Evolutionary conservation across 2,329 filamentous ascomycete genomes (phyloP).

Genomic region (Helotiales sp.): DNA sequence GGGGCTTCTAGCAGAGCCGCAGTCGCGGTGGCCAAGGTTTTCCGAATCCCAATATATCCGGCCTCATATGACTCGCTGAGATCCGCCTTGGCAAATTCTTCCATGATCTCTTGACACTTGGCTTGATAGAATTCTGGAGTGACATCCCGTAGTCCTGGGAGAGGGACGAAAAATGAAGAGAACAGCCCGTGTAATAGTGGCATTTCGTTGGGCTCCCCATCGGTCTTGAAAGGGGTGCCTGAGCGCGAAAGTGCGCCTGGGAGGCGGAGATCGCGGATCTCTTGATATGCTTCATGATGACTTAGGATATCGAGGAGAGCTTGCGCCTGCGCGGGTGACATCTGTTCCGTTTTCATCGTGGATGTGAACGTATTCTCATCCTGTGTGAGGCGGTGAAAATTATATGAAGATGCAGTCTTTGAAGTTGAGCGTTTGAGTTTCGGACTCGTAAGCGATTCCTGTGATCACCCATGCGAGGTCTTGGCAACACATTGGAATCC

Average conservation of each 20-base stretch:
- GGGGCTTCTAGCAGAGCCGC: constrained; percentile 23
- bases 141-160: constrained; percentile 70
- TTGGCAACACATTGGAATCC: background rate
- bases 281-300: constrained; percentile 56
- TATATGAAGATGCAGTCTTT: background rate
- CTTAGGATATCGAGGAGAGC: constrained; percentile 40
- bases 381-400: background rate
- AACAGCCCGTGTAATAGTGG: constrained; percentile 74
- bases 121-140: constrained; percentile 67
- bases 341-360: constrained; percentile 2
- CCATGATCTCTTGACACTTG: constrained; percentile 63
- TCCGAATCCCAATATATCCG: constrained; percentile 73
- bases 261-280: constrained; percentile 74
- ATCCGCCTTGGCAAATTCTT: constrained; percentile 67
- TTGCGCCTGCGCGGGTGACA: constrained; percentile 31
- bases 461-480: constrained; percentile 4
- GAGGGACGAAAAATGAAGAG: constrained; percentile 64
- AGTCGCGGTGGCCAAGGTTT: constrained; percentile 70
- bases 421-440: background rate
- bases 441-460: background rate
- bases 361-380: background rate
- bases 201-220: constrained; percentile 7
- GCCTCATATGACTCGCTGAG: constrained; percentile 85
- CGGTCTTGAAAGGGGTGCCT: constrained; percentile 67
- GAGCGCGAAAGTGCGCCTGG: constrained; percentile 68